phyloP scores from a whole-genome alignment of 768 basidiomycete genomes.

The Fistulinella prunicolor region DNA sequence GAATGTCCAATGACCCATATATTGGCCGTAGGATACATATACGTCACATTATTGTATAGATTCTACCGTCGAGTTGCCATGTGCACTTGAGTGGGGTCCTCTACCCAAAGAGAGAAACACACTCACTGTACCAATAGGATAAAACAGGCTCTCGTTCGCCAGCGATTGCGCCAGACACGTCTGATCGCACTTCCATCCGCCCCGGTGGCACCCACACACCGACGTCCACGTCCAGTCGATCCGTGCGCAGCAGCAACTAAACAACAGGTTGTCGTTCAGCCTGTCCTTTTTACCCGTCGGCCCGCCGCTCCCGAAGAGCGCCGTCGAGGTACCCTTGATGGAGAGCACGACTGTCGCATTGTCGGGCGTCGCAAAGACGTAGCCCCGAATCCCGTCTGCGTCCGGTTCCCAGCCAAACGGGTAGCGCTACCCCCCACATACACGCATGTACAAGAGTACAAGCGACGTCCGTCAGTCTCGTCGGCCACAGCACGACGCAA shows the following conservation, averaged over 20 bases:
- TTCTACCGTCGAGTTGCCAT: slow-evolving; percentile 48
- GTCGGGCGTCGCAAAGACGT: slow-evolving; percentile 82
- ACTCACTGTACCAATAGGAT: slow-evolving; percentile 83
- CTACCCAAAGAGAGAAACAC: not conserved
- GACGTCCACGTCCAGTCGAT: slow-evolving; percentile 93
- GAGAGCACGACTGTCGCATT: slow-evolving; percentile 84
- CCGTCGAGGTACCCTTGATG: slow-evolving; percentile 93
- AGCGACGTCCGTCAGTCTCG: not conserved
- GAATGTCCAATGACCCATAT: slow-evolving; percentile 88
- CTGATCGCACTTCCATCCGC: slow-evolving; percentile 79
- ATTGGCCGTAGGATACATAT: slow-evolving; percentile 85
- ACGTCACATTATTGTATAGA: slow-evolving; percentile 90
- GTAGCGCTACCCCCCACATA: slow-evolving; percentile 30
- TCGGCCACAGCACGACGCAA: not conserved
- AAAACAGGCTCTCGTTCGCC: slow-evolving; percentile 80
- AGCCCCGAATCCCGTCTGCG: slow-evolving; percentile 84
- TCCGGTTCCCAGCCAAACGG: slow-evolving; percentile 94
- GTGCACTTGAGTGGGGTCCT: not conserved
- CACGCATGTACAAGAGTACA: no score
- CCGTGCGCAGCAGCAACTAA: slow-evolving; percentile 92
- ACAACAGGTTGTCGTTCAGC: slow-evolving; percentile 88
- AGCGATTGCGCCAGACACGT: slow-evolving; percentile 75
- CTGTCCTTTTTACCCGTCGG: slow-evolving; percentile 91
- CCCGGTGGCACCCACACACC: slow-evolving; percentile 85
- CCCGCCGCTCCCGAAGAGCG: slow-evolving; percentile 68